phyloP scores from a whole-genome alignment of 257 asterid genomes.

The Solanum ossicruentum region DNA sequence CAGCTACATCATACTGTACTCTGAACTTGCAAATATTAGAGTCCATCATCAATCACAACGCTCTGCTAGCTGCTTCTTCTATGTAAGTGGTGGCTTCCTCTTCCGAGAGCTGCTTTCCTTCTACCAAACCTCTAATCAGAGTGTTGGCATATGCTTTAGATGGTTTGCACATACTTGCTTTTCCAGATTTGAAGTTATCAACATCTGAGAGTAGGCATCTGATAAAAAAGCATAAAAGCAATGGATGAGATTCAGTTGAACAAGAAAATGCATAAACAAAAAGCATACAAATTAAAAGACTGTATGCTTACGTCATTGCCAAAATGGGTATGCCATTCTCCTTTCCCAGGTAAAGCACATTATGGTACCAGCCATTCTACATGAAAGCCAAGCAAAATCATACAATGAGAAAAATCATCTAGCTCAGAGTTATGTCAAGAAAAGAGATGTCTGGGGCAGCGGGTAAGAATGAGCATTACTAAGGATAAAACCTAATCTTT shows the following conservation, averaged over 20 bases:
- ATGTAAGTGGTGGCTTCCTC: conserved; percentile 67
- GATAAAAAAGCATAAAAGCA: conserved; percentile 5
- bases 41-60: conserved; percentile 12
- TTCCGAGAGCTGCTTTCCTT: conserved; percentile 66
- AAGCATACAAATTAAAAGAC: neutral
- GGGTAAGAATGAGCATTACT: neutral
- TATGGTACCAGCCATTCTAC: conserved; percentile 84
- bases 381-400: conserved; percentile 1
- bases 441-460: neutral
- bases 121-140: conserved; percentile 67
- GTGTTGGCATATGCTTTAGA: conserved; percentile 48
- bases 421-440: neutral
- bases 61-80: conserved; percentile 42
- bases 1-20: neutral
- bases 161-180: conserved; percentile 38
- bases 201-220: conserved; percentile 56
- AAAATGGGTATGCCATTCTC: conserved; percentile 61
- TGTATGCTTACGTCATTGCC: conserved; percentile 72
- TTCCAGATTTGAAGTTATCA: conserved; percentile 51
- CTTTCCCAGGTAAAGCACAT: conserved; percentile 67
- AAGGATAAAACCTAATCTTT: neutral
- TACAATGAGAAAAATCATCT: neutral
- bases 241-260: neutral
- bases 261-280: neutral
- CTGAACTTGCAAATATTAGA: neutral